Evolutionary conservation across 2,329 filamentous ascomycete genomes (phyloP).

Genomic region (Diaporthe nobilis): DNA sequence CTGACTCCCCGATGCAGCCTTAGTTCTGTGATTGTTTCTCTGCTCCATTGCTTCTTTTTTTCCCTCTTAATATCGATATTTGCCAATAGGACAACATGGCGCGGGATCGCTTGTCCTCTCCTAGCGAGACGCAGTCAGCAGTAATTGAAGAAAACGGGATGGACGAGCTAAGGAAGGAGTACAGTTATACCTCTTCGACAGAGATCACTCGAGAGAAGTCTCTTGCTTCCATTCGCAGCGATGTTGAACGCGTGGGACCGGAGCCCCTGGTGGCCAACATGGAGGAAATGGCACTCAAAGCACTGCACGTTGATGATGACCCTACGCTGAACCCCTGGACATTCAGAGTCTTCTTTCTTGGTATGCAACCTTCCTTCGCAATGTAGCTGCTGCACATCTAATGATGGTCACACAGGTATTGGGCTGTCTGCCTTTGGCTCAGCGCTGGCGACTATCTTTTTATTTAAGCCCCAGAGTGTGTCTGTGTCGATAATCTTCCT

Average conservation of each 20-base stretch:
- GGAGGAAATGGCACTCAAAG: conserved; percentile 39
- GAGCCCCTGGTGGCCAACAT: conserved; percentile 34
- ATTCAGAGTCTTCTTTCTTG: conserved; percentile 43
- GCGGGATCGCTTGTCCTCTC: background rate
- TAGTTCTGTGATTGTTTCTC: too few relatives aligned
- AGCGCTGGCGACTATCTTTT: conserved; percentile 59
- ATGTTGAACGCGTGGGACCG: conserved; percentile 19
- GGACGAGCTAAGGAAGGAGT: background rate
- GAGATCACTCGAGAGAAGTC: conserved; percentile 9
- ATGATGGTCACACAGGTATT: conserved; percentile 46
- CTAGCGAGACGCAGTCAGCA: background rate
- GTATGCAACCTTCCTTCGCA: background rate
- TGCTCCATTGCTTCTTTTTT: background rate
- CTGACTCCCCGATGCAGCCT: background rate
- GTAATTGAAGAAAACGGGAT: background rate
- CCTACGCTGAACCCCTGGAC: conserved; percentile 45
- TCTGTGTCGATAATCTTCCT: conserved; percentile 60
- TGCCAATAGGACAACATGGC: background rate
- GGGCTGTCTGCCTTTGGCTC: conserved; percentile 54
- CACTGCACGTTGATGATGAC: conserved; percentile 44
- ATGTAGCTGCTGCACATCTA: background rate
- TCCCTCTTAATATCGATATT: background rate
- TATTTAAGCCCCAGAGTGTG: conserved; percentile 63
- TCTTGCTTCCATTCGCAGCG: background rate
- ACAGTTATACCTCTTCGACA: conserved; percentile 10